Conservation (phyloP, 1,139 yeast species). For the Pichia sp. region DNA sequence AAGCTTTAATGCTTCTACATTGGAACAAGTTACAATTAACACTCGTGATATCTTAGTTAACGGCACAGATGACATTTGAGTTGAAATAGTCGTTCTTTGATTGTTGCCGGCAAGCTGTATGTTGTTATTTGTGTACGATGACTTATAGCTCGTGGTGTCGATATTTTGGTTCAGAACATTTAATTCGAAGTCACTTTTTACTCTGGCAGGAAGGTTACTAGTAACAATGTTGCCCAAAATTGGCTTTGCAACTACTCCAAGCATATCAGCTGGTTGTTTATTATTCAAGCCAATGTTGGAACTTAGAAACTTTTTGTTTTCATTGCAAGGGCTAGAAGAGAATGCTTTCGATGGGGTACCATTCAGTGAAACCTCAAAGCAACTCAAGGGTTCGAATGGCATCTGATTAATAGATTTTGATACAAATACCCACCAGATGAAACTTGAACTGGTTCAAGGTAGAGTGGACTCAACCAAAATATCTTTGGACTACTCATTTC, state of each 20-base stretch:
- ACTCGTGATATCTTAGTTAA: conserved; percentile 7
- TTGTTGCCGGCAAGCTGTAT: not conserved
- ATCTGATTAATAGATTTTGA: not conserved
- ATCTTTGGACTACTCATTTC: too few relatives aligned
- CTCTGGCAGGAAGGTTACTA: not conserved
- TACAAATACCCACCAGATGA: not conserved
- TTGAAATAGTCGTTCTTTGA: not conserved
- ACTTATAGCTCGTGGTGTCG: too few relatives aligned
- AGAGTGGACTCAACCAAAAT: too few relatives aligned
- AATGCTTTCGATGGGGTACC: not conserved
- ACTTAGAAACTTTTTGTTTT: not conserved
- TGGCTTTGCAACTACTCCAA: not conserved
- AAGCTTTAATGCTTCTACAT: not conserved
- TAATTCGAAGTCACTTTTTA: too few relatives aligned
- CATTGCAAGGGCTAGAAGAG: not conserved
- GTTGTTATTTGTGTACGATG: not conserved
- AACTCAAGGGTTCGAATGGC: not conserved
- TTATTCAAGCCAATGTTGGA: not conserved
- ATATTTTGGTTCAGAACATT: too few relatives aligned
- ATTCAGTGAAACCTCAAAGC: not conserved
- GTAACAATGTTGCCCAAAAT: not conserved
- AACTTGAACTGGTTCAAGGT: not conserved
- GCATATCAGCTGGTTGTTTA: not conserved
- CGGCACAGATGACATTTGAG: not conserved
- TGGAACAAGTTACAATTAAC: conserved; percentile 3